These are phyloP conservation scores for Phytophthora uliginosa DNA, from an alignment of 352 stramenopile genomes.

Conservation along the genomic window DNA sequence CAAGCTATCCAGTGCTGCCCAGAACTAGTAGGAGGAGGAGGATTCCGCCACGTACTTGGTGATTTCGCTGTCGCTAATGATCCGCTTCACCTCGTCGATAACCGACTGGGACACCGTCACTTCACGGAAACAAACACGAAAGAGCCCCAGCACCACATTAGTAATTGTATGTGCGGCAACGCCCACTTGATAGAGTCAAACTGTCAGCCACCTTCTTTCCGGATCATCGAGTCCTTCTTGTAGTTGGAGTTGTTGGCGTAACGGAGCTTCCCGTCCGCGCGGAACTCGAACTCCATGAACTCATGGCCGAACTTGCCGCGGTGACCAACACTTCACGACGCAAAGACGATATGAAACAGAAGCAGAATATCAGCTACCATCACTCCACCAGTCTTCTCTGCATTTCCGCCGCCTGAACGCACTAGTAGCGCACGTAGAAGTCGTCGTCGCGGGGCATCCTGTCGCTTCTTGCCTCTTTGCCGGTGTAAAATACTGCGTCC, in stretches of 20 bases:
- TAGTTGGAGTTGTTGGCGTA: conserved; percentile 99
- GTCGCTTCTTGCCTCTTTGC: conserved; percentile 6
- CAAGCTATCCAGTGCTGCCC: background rate
- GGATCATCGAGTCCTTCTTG: conserved; percentile 98
- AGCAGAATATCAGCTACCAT: background rate
- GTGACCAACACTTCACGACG: conserved; percentile 90
- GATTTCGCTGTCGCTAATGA: conserved; percentile 94
- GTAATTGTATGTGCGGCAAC: background rate
- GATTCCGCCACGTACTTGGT: conserved; percentile 69
- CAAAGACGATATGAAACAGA: background rate
- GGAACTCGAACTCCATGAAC: conserved; percentile 99
- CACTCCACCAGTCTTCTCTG: background rate
- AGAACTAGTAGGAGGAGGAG: background rate
- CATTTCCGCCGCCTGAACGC: conserved; percentile 27
- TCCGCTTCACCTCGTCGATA: conserved; percentile 95
- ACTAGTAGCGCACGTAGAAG: conserved; percentile 93
- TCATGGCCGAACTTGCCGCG: conserved; percentile 97
- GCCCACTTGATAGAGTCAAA: background rate
- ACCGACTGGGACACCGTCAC: conserved; percentile 93
- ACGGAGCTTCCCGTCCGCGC: conserved; percentile 90
- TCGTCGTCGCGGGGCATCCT: conserved; percentile 79
- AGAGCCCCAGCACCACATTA: background rate
- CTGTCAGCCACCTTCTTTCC: conserved; percentile 92
- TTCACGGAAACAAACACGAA: conserved; percentile 26
- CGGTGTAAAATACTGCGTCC: background rate